Conservation (phyloP, 768 basidiomycete genomes). For the Rhizopogon rudus region DNA sequence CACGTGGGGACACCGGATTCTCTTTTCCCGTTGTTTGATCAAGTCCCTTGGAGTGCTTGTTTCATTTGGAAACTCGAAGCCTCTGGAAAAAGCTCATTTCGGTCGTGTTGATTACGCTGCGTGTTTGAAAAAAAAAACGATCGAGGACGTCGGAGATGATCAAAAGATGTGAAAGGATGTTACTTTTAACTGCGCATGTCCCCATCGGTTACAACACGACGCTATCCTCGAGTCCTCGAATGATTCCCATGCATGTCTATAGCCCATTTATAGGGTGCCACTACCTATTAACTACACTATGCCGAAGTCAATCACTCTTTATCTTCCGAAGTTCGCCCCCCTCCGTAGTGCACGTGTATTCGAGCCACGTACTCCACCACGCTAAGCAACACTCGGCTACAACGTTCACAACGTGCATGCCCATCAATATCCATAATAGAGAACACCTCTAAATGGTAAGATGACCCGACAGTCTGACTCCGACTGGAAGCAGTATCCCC, state of each 20-base stretch:
- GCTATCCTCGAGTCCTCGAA: no score
- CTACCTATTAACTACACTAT: no score
- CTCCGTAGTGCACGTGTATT: no score
- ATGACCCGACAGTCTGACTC: background rate
- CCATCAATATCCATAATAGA: background rate
- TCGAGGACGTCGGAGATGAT: background rate
- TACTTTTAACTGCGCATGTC: background rate
- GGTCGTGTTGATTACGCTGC: background rate
- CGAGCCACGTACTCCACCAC: no score
- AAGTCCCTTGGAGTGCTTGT: background rate
- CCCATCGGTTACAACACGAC: no score
- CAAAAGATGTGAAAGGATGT: no score
- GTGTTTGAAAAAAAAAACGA: background rate
- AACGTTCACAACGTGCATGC: background rate
- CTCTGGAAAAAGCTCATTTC: background rate
- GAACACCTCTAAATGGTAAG: background rate
- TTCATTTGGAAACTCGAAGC: constrained; percentile 1
- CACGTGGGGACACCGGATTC: constrained; percentile 21
- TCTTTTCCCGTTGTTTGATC: background rate
- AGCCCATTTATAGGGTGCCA: no score
- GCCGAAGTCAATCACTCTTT: no score
- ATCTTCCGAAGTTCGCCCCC: no score
- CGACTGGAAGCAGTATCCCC: background rate
- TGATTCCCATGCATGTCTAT: no score
- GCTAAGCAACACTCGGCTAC: background rate